Evolutionary conservation across 2,329 filamentous ascomycete species (phyloP), one percentile per base, ranked within the genome.

Genomic region (Sclerotinia minor): DNA sequence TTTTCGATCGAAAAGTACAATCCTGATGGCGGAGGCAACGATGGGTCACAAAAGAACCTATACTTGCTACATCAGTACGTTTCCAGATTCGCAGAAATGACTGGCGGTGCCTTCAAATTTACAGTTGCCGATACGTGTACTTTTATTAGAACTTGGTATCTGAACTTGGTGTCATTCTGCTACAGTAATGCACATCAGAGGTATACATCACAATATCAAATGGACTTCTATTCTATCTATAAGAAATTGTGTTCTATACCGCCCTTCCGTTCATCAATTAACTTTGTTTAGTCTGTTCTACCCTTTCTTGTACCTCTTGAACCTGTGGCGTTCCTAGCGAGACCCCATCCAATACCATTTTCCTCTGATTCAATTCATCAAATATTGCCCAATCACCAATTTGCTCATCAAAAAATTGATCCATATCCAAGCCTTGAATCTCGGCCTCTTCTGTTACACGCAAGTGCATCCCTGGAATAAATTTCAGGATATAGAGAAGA

Each of bases 401-500:
- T 69, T 80, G 76, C 71, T 80, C 80, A 69, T 79, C 79, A 21
- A 81, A 80, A 73, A 84, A 82, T 72, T 83, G 81, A 73, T 80
- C 78, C 24, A 79, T 73, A 71, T 87, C 85, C 52, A 88, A 75
- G 0, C 85, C 85, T 41, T 78, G 76, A 6, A 84, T 75, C 74
- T 87, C 85, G 9, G 81, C 83, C 66, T 87, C 84, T 67, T 87
- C 84, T 1, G 78, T 82, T 0, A 82, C 83, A 24, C 85, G 79
- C 2, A 88, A 77, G 68, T 85, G 83, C 68, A 86, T 79, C 0
- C 84, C 85, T 0, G 85, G 85, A 49, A 87, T 87, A 69, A 80
- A 82, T 73, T 86, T 84, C 73, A 87, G 82, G 69, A 85, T 76
- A 68, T 85, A 83, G 0, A 87, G 80, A 32, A 87, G 76, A 21